A percentile compares a stretch with the other conserved stretches of the same genome.
Conservation (phyloP, 805 yeast genomes). For the Teunomyces funiuensis region DNA sequence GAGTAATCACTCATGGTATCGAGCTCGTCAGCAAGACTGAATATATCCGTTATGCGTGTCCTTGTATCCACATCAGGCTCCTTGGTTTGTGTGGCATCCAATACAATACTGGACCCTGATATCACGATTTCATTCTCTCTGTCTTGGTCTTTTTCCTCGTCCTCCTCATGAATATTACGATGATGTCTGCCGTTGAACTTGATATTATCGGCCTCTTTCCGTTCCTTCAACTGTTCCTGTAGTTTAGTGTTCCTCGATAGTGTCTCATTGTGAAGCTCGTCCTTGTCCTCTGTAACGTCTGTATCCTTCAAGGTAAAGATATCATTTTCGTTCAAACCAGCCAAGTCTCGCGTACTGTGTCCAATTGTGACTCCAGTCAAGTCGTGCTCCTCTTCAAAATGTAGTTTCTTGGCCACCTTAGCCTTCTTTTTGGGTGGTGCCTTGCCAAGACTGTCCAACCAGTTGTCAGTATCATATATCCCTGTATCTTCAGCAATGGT, state of each 20-base stretch:
- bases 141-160: constrained; percentile 12
- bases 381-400: constrained; percentile 19
- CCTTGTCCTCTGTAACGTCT: constrained; percentile 33
- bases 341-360: constrained; percentile 45
- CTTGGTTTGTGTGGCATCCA: neutral
- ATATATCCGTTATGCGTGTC: constrained; percentile 2
- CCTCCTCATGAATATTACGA: constrained; percentile 12
- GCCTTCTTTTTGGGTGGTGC: constrained; percentile 12
- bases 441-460: constrained; percentile 35
- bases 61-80: neutral
- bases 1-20: constrained; percentile 11
- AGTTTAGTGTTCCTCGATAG: constrained; percentile 24
- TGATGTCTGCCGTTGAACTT: constrained; percentile 23
- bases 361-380: constrained; percentile 42
- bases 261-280: constrained; percentile 40
- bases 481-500: constrained; percentile 27
- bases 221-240: constrained; percentile 28
- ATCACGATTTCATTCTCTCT: constrained; percentile 6
- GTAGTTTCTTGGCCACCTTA: neutral
- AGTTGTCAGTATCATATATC: constrained; percentile 37
- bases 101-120: constrained; percentile 8
- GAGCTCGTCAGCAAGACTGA: constrained; percentile 11
- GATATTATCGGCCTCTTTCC: constrained; percentile 21
- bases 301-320: constrained; percentile 60
- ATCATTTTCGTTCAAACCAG: constrained; percentile 37